Base-by-base conservation (phyloP, 805 yeast species). In the Candida peoriensis region DNA sequence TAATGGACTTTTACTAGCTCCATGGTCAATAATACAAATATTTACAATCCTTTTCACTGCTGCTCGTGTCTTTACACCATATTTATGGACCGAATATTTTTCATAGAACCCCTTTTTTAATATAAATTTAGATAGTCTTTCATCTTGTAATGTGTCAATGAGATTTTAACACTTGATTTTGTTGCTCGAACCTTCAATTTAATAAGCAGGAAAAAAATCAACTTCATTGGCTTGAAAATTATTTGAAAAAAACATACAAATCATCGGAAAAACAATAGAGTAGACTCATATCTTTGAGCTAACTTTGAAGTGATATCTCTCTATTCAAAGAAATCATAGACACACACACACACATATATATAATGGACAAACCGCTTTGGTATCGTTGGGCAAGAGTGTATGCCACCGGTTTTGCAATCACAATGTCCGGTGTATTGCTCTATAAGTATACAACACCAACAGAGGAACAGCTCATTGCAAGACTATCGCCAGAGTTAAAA, bases 361-460 rank as follows among this genome's bases (percentile, higher is more conserved):
- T 17, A 8, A 49, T 49, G 54, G 52, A 47, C 20, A 49, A 55
- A 32, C 74, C 78, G 11, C 59, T 74, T 36, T 74, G 78, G 77
- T 61, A 63, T 40, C 70, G 77, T 39, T 76, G 83, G 82, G 63
- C 72, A 4, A 66, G 73, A 41, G 78, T 76, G 9, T 67, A 68
- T 46, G 66, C 70, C 19, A 67, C 67, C 10, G 88, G 94, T 8
- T 74, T 74, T n/a, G 71, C 76, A 14, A 75, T 87, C 14, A 64
- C 85, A 3, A 85, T 81, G 5, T 49, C 76, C 0, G 97, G 97
- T n/a, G 74, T 78, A 1, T 45, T 84, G 6, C 63, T 82, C 13
- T 81, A 62, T 62, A 81, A 78, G 43, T 83, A 75, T 57, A 76
- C 89, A 1, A 79, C 87, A 0, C 97, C 97, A 3, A 74, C 89